Evolutionary conservation across 83 land plant species (phyloP), one percentile per base, ranked within the genome.

Genomic region (Thuja plicata): DNA sequence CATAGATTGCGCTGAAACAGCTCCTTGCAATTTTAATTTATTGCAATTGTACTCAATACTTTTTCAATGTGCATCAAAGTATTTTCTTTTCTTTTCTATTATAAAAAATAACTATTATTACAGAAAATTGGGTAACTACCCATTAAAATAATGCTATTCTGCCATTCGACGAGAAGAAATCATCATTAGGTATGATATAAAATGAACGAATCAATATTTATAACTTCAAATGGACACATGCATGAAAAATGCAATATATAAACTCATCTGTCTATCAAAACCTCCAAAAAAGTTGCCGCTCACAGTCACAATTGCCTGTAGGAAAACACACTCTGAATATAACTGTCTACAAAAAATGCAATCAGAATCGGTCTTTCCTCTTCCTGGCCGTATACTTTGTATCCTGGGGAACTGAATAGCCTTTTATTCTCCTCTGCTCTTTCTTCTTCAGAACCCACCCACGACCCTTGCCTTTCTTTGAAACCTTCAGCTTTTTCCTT

Each of bases 311-410:
- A 12, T 73, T 73, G 37, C 70, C 70, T 62, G 78, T 73, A 30
- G 78, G 35, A 32, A 76, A 35, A 32, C 15, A 34, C 38, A 13
- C 30, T 86, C 87, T 45, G 38, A 12, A 46, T 40, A 82, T 45
- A 60, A n/a, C 2, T 21, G 27, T 30, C 40, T 37, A 48, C 87
- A 77, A 55, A 34, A 78, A 66, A 30, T 35, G 80, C 66, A 41
- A 87, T 94, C 90, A 98, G 87, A 98, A 98, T 24, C 91, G 94
- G 30, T 94, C 89, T 90, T 98, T 98, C 46, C 99, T 91, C 90
- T 98, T 98, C 66, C 99, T 93, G 32, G 91, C 99, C 8, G 99
- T 97, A 89, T 97, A 98, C 87, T 95, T 97, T 10, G 99, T 92
- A 81, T 98, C 99, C 27, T 87, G 92, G 24, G 99, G 99, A 41